These are phyloP conservation scores for Exophiala spinifera DNA, from an alignment of 2,329 filamentous ascomycete species.

Conservation along the genomic window DNA sequence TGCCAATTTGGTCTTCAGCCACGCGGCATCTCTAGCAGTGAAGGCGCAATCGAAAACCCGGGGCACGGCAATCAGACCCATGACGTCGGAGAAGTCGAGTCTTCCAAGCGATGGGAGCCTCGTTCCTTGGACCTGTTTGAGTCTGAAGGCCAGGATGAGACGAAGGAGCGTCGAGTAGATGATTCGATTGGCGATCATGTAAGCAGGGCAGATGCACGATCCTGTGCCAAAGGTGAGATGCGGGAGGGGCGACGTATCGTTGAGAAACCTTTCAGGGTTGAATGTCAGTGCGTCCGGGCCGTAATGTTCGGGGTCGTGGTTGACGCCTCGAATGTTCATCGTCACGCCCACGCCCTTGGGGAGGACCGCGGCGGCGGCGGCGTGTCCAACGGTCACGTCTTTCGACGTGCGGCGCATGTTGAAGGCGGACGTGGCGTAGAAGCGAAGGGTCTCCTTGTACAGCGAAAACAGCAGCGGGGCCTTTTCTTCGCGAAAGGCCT, in stretches of 20 bases:
- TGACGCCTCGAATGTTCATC: conserved; percentile 10
- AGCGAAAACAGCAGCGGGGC: conserved; percentile 2
- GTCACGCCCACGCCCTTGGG: conserved; percentile 7
- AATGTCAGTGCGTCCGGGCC: conserved; percentile 5
- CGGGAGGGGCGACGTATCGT: not conserved
- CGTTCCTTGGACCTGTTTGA: not conserved
- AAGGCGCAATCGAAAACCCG: conserved; percentile 2
- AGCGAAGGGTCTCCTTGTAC: conserved; percentile 10
- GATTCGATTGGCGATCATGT: conserved; percentile 5
- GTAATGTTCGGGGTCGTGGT: conserved; percentile 4
- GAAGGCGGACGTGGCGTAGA: too few species aligned
- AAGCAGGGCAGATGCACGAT: conserved; percentile 4
- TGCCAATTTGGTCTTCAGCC: too few species aligned
- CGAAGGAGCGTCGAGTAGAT: conserved; percentile 4
- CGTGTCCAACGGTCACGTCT: not conserved
- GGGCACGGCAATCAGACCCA: not conserved
- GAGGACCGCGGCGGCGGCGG: not conserved
- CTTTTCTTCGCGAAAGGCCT: conserved; percentile 3
- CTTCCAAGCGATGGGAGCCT: not conserved
- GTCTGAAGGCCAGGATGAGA: conserved; percentile 2
- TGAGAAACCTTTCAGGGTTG: conserved; percentile 8
- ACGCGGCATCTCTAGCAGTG: not conserved
- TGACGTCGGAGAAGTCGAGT: conserved; percentile 5
- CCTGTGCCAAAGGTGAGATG: conserved; percentile 7
- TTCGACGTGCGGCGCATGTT: too few species aligned